A percentile compares a stretch with the other conserved stretches of the same genome.
Conservation (phyloP, 2,329 filamentous ascomycete genomes). For the Pseudomassariella vexata region DNA sequence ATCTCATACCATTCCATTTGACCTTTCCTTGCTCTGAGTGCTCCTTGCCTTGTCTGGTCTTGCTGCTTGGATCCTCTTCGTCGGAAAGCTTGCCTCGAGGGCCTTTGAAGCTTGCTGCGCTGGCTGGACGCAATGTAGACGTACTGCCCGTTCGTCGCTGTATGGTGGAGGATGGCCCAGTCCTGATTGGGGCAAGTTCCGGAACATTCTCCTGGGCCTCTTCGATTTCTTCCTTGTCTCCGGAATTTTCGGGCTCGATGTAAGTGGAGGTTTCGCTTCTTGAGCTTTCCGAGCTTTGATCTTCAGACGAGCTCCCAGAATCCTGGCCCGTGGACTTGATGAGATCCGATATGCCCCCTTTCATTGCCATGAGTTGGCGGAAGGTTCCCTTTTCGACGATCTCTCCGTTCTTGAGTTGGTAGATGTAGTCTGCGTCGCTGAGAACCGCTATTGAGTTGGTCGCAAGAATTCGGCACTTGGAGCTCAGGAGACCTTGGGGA, state of each 20-base stretch:
- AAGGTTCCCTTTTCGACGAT: slow-evolving; percentile 88
- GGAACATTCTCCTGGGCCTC: slow-evolving; percentile 72
- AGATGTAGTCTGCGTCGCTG: slow-evolving; percentile 83
- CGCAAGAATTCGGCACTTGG: slow-evolving; percentile 87
- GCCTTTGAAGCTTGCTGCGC: slow-evolving; percentile 83
- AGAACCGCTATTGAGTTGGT: slow-evolving; percentile 94
- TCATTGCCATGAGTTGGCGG: slow-evolving; percentile 86
- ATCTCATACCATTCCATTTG: slow-evolving; percentile 65
- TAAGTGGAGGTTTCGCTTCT: slow-evolving; percentile 53
- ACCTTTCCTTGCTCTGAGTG: slow-evolving; percentile 92
- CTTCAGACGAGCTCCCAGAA: slow-evolving; percentile 31
- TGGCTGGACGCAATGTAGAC: slow-evolving; percentile 80
- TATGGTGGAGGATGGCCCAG: slow-evolving; percentile 36
- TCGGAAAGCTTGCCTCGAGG: slow-evolving; percentile 79
- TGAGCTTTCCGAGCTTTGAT: slow-evolving; percentile 38
- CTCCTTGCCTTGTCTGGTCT: slow-evolving; percentile 83
- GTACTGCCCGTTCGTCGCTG: slow-evolving; percentile 65
- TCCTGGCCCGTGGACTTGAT: slow-evolving; percentile 69
- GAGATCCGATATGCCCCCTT: slow-evolving; percentile 80
- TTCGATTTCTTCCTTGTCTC: slow-evolving; percentile 63
- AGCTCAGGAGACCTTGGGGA: slow-evolving; percentile 69
- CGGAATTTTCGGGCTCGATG: slow-evolving; percentile 43
- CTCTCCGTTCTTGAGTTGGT: slow-evolving; percentile 73
- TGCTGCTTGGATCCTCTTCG: slow-evolving; percentile 70
- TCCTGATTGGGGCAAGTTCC: slow-evolving; percentile 71